A percentile compares a stretch with the other conserved stretches of the same genome.
phyloP scores from a whole-genome alignment of 495 filamentous ascomycete genomes.

The Hyaloscypha variabilis region DNA sequence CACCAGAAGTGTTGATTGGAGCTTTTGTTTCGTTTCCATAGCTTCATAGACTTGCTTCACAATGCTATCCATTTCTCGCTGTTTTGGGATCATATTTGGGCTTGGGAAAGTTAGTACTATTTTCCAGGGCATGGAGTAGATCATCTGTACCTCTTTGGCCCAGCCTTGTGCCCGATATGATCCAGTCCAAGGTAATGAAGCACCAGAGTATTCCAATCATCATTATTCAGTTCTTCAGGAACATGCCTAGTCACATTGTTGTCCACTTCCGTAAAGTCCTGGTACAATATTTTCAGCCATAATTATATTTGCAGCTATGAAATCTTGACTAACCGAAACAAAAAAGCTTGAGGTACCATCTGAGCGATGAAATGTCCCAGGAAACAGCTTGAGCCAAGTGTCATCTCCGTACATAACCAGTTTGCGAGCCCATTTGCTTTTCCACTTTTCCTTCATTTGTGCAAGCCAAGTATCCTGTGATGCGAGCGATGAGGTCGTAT shows the following conservation, averaged over 20 bases:
- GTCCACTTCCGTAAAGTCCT: slow-evolving; percentile 99
- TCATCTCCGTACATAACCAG: slow-evolving; percentile 97
- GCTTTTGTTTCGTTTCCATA: slow-evolving; percentile 67
- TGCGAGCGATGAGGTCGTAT: slow-evolving; percentile 82
- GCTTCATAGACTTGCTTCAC: slow-evolving; percentile 75
- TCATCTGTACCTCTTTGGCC: slow-evolving; percentile 71
- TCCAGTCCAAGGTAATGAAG: slow-evolving; percentile 96
- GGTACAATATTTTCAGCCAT: slow-evolving; percentile 36
- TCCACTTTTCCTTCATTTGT: slow-evolving; percentile 78
- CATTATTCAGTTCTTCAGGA: slow-evolving; percentile 66
- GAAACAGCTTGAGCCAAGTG: slow-evolving; percentile 97
- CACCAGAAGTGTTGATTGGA: slow-evolving; percentile 79
- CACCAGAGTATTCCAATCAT: slow-evolving; percentile 92
- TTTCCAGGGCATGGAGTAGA: background rate
- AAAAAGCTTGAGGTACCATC: slow-evolving; percentile 98
- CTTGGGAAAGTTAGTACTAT: slow-evolving; percentile 22
- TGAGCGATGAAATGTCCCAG: slow-evolving; percentile 76
- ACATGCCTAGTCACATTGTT: slow-evolving; percentile 96
- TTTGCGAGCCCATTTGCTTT: slow-evolving; percentile 65
- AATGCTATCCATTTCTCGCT: slow-evolving; percentile 90
- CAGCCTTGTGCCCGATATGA: slow-evolving; percentile 96
- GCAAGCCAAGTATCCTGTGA: slow-evolving; percentile 94
- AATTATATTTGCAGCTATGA: slow-evolving; percentile 24
- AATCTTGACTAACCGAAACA: slow-evolving; percentile 76
- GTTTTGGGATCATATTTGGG: slow-evolving; percentile 89